These are phyloP conservation scores for Aspergillus taichungensis DNA, from an alignment of 495 filamentous ascomycete genomes.

Conservation along the genomic window DNA sequence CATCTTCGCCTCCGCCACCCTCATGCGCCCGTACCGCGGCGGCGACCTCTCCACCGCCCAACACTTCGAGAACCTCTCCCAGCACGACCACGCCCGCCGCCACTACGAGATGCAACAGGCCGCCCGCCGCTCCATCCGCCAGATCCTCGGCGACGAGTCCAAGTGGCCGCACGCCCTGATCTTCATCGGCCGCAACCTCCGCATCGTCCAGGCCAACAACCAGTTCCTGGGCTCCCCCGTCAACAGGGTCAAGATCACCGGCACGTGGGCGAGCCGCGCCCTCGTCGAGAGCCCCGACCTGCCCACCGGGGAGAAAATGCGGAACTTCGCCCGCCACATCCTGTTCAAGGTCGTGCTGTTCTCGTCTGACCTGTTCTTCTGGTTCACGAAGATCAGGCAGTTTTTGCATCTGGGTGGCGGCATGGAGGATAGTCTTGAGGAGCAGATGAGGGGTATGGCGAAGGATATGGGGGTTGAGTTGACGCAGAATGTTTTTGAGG, in stretches of 20 bases:
- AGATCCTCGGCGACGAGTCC: conserved; percentile 78
- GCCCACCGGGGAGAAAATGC: conserved; percentile 43
- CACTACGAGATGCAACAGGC: conserved; percentile 79
- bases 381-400: conserved; percentile 66
- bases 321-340: conserved; percentile 58
- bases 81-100: conserved; percentile 43
- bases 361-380: conserved; percentile 74
- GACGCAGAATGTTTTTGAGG: conserved; percentile 79
- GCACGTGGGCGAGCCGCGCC: conserved; percentile 75
- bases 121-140: conserved; percentile 74
- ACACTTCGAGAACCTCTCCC: conserved; percentile 52
- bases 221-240: conserved; percentile 86
- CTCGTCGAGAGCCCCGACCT: conserved; percentile 61
- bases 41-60: conserved; percentile 58
- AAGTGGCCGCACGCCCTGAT: conserved; percentile 91
- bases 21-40: conserved; percentile 84
- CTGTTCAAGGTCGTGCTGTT: conserved; percentile 73
- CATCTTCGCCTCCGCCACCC: conserved; percentile 80
- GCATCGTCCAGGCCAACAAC: conserved; percentile 81
- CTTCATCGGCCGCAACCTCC: conserved; percentile 91
- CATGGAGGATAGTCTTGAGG: conserved; percentile 92
- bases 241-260: conserved; percentile 91
- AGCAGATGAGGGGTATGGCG: conserved; percentile 73
- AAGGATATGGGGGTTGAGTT: conserved; percentile 88
- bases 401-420: conserved; percentile 64